Evolutionary conservation across 1,284 basidiomycete species (phyloP), one percentile per base, ranked within the genome.

Genomic region (Peniophora sp.): DNA sequence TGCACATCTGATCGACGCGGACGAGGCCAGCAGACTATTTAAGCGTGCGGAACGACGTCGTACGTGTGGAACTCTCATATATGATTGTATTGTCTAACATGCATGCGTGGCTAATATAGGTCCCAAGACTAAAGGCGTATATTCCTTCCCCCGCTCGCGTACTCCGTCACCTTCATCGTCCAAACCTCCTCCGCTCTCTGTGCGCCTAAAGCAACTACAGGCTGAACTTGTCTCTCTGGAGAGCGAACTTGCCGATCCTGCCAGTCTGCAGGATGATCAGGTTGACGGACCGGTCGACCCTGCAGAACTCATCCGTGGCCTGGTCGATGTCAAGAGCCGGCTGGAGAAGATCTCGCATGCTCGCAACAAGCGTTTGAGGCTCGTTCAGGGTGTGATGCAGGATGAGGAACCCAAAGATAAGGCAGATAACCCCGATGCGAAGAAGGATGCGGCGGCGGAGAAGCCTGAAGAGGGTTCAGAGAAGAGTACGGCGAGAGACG

Each of bases 281-380:
- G 78, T 81, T 49, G 77, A 77, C 39, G 74, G 74, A n/a, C 71
- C 73, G 49, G 74, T 83, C 10, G 85, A 89, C 61, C 78, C 86
- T 0, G 87, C 84, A 5, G 84, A 86, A 61, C 73, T 91, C 52
- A 82, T 90, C 56, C 75, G 80, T 45, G 86, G 84, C 0, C 65
- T 90, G 47, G 83, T 88, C 3, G 87, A 88, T 58, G 82, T 89
- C 12, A 72, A 85, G 55, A 71, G 74, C 20, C 66, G 88, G 47
- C 62, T 90, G 52, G 81, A 84, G 53, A 82, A 78, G 67, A 80
- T 89, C 51, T 73, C 75, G 49, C 79, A 78, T 60, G 75, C 70
- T 3, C 77, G 80, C 52, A 83, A 88, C 59, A 84, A 83, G 0
- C 67, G 86, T 47, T 81, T 77, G 2, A 73, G 74, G 56, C 65